These are phyloP conservation scores for Podila epigama DNA, from an alignment of 192 early-diverging fungal species.

Conservation along the genomic window DNA sequence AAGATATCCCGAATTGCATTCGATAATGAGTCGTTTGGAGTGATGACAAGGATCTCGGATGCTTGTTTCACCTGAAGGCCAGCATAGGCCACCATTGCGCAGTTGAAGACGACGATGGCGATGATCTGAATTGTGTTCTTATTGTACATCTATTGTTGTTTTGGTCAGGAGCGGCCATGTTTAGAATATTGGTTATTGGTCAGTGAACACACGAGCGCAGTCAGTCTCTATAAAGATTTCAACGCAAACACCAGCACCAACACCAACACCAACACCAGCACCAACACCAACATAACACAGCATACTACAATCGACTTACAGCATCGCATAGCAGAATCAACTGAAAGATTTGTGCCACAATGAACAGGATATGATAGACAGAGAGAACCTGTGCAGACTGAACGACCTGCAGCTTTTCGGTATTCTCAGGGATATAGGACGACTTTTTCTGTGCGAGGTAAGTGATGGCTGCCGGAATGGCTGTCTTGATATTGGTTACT, in stretches of 20 bases:
- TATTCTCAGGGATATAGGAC: background rate
- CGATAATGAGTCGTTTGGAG: conserved; percentile 2
- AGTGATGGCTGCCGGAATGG: background rate
- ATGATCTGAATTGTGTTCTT: conserved; percentile 95
- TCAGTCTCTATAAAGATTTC: no score
- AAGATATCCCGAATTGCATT: conserved; percentile 26
- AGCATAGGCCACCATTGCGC: conserved; percentile 69
- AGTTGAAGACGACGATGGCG: conserved; percentile 73
- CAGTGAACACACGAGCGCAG: background rate
- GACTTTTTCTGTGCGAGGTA: background rate
- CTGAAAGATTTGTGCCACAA: conserved; percentile 85
- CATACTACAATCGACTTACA: conserved; percentile 46
- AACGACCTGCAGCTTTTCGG: background rate
- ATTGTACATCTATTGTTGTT: conserved; percentile 74
- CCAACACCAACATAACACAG: background rate
- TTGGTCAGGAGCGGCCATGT: no score
- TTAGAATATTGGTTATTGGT: no score
- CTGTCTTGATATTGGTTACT: conserved; percentile 15
- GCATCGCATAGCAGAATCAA: conserved; percentile 87
- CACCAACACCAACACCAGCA: conserved; percentile 3
- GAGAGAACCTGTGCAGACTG: conserved; percentile 61
- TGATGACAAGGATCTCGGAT: conserved; percentile 20
- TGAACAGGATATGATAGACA: conserved; percentile 90
- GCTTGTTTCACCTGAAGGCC: conserved; percentile 66
- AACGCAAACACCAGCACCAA: background rate